These are phyloP conservation scores for Colletotrichum sp. DNA, from an alignment of 2,329 filamentous ascomycete species.

Conservation along the genomic window DNA sequence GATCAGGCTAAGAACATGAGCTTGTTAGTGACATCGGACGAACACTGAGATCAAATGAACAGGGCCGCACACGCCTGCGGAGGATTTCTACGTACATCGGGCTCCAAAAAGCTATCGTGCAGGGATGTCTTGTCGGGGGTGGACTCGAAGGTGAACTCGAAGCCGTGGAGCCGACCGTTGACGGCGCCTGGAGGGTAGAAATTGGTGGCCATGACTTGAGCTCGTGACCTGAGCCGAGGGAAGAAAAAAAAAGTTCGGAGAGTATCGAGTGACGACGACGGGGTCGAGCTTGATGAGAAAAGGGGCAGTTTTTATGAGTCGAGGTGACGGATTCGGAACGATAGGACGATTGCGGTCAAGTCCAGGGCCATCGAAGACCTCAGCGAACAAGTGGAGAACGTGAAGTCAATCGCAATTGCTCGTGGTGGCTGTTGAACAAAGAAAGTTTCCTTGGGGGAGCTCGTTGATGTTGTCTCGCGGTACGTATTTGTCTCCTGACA, in stretches of 20 bases:
- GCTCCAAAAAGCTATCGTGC: slow-evolving; percentile 19
- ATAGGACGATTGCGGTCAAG: slow-evolving; percentile 4
- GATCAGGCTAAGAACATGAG: slow-evolving; percentile 6
- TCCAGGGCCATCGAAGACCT: not conserved
- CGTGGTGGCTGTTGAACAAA: not conserved
- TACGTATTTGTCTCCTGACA: not conserved
- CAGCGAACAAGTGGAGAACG: slow-evolving; percentile 4
- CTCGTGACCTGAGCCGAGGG: not conserved
- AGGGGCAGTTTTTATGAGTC: not conserved
- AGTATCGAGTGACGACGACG: not conserved
- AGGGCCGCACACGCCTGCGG: not conserved
- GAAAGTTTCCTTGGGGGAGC: not conserved
- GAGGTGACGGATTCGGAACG: slow-evolving; percentile 1
- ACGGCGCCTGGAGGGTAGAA: slow-evolving; percentile 5
- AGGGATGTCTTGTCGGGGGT: slow-evolving; percentile 22
- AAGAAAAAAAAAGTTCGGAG: not conserved
- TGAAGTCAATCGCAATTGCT: not conserved
- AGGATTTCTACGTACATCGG: slow-evolving; percentile 7
- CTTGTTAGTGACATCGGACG: slow-evolving; percentile 12
- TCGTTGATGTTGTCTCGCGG: not conserved
- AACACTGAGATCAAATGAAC: not conserved
- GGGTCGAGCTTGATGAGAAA: not conserved
- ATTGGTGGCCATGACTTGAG: slow-evolving; percentile 1
- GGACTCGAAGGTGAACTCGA: slow-evolving; percentile 22
- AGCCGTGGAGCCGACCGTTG: slow-evolving; percentile 13